These are phyloP conservation scores for Ensete ventricosum DNA, from an alignment of 176 grass and related monocot genomes.

Conservation along the genomic window DNA sequence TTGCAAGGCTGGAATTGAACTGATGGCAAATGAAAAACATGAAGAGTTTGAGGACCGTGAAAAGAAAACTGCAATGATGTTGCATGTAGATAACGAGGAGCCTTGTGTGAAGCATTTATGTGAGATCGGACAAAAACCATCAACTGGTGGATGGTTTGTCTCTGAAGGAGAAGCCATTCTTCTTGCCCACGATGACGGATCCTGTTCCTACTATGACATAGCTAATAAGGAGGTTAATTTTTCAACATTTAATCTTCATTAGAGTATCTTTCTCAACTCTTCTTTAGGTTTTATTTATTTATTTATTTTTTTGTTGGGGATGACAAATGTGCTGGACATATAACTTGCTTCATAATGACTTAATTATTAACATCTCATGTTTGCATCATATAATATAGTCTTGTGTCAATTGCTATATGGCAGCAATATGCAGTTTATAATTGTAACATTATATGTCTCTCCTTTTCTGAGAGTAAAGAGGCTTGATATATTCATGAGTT, in stretches of 20 bases:
- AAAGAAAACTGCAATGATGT: constrained; percentile 30
- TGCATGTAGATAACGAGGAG: constrained; percentile 53
- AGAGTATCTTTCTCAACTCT: not conserved
- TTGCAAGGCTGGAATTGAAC: constrained; percentile 45
- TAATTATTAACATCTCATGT: too few species aligned
- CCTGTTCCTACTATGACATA: constrained; percentile 95
- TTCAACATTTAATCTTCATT: constrained; percentile 3
- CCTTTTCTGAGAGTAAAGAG: too few species aligned
- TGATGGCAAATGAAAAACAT: constrained; percentile 52
- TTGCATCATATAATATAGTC: too few species aligned
- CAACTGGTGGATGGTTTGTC: constrained; percentile 92
- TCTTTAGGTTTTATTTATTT: not conserved
- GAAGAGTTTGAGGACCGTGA: constrained; percentile 71
- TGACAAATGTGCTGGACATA: too few species aligned
- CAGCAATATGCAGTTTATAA: too few species aligned
- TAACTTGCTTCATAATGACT: too few species aligned
- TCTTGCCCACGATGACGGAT: constrained; percentile 77
- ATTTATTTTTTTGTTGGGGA: too few species aligned
- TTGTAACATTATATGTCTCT: too few species aligned
- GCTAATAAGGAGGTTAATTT: constrained; percentile 70
- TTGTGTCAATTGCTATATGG: too few species aligned
- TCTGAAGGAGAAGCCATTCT: constrained; percentile 56
- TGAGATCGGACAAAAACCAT: constrained; percentile 66
- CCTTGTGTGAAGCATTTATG: constrained; percentile 40
- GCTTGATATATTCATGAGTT: too few species aligned